Evolutionary conservation across 225 moss, liverwort and hornwort genomes (phyloP), one percentile per base, ranked within the genome.

Genomic region (Pseudoscleropodium purum): DNA sequence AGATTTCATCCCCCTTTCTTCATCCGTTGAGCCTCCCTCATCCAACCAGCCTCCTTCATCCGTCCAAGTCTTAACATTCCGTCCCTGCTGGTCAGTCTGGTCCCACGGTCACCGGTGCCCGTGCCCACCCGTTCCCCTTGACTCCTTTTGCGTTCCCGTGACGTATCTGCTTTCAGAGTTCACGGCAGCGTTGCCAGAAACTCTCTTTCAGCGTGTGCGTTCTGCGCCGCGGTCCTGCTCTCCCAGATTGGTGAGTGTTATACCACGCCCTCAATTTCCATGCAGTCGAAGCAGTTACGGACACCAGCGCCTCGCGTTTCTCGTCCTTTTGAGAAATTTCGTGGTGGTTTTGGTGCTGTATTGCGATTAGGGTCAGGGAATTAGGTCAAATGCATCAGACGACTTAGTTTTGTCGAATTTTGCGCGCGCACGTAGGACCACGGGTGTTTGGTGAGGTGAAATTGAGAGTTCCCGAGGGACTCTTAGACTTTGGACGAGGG

Each of bases 201-300:
- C 24, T 85, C 85, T 85, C 84, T 66, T 75, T 61, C 36, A 43
- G 85, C 21, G 85, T 88, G 68, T 49, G 57, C 87, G 18, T 85
- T 89, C 87, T 85, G 85, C 89, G 92, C 89, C 92, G 93, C 81
- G 67, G 89, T n/a, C 39, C 66, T 16, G 85, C 75, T 52, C 91
- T 29, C 87, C 82, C 86, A 52, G 49, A 88, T 88, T 90, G 86
- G 93, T 93, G 88, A 88, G 93, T 92, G 25, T 36, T 57, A 9
- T 14, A 10, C 60, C 75, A 2, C 30, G 5, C 69, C 57, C 18
- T 23, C 15, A 45, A 11, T 23, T 56, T 6, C 9, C 10, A 9
- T 57, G 56, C 16, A 8, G 10, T 34, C 21, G 13, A 16, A 10
- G 3, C n/a, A 29, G 21, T 60, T 18, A 67, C n/a, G 18, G 4